These are phyloP conservation scores for Tylopilus sp. DNA, from an alignment of 1,284 basidiomycete species.

Conservation along the genomic window DNA sequence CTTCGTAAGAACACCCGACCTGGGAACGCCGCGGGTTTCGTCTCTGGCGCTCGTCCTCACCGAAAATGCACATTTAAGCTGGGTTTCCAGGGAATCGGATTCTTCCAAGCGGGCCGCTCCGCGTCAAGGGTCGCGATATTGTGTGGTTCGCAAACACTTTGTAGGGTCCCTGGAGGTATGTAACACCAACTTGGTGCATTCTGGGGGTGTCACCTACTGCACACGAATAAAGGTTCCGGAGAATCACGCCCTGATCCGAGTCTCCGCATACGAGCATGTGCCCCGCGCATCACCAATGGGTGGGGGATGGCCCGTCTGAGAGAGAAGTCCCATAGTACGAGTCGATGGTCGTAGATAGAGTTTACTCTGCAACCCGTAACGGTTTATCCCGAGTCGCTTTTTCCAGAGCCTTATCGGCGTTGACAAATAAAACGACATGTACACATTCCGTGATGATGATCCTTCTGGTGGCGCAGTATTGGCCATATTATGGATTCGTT, in stretches of 20 bases:
- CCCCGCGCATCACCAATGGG: neutral
- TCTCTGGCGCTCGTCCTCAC: conserved; percentile 5
- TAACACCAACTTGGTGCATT: neutral
- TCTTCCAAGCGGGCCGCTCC: conserved; percentile 2
- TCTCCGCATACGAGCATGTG: neutral
- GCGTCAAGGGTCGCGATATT: neutral
- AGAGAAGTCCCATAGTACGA: too few species aligned
- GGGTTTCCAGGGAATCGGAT: conserved; percentile 8
- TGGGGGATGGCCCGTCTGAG: neutral
- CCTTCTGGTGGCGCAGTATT: neutral
- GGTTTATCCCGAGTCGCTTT: neutral
- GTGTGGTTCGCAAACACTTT: neutral
- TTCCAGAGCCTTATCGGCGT: neutral
- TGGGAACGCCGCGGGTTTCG: conserved; percentile 23
- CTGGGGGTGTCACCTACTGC: neutral
- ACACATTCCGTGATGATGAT: neutral
- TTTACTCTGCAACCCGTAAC: neutral
- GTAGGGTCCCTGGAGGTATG: neutral
- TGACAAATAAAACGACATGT: neutral
- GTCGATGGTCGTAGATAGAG: neutral
- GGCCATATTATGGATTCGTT: too few species aligned
- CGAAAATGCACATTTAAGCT: neutral
- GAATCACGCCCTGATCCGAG: conserved; percentile 1
- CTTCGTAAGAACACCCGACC: conserved; percentile 14
- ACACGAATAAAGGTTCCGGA: neutral